phyloP scores from a whole-genome alignment of 148 eudicot species.

The Arctostaphylos glauca region DNA sequence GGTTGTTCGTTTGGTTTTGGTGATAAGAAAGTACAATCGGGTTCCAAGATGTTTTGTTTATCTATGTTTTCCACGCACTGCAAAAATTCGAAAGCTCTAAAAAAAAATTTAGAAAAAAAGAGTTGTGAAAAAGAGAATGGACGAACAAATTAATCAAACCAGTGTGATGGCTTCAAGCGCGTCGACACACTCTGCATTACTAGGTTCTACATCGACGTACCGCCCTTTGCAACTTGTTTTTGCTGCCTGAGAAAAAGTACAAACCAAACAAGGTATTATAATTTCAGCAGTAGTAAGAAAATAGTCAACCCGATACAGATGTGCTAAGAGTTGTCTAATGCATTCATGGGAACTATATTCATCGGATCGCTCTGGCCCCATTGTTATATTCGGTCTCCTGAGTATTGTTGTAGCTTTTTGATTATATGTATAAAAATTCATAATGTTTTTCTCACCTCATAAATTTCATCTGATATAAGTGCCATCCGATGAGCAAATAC shows the following conservation, averaged over 20 bases:
- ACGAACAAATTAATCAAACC: neutral
- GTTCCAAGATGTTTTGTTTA: conserved; percentile 15
- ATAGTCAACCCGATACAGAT: too few species aligned
- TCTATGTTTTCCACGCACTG: conserved; percentile 11
- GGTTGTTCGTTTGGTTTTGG: conserved; percentile 4
- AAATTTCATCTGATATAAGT: conserved; percentile 32
- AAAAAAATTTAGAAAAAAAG: neutral
- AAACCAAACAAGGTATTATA: neutral
- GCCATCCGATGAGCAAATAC: conserved; percentile 37
- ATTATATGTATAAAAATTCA: too few species aligned
- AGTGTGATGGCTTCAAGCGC: conserved; percentile 2
- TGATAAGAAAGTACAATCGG: conserved; percentile 12
- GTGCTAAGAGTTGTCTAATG: too few species aligned
- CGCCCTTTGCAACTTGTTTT: conserved; percentile 19
- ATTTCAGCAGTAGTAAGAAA: neutral
- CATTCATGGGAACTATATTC: too few species aligned
- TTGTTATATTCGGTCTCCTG: too few species aligned
- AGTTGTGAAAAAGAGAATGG: neutral
- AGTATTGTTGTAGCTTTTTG: too few species aligned
- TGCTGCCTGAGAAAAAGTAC: conserved; percentile 5
- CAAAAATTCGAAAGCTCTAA: neutral
- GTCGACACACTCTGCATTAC: conserved; percentile 16
- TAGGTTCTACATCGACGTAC: conserved; percentile 11
- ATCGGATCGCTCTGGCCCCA: too few species aligned
- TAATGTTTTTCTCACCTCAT: conserved; percentile 20